phyloP scores from a whole-genome alignment of 2,329 filamentous ascomycete species.

The Sphaerulina musiva region DNA sequence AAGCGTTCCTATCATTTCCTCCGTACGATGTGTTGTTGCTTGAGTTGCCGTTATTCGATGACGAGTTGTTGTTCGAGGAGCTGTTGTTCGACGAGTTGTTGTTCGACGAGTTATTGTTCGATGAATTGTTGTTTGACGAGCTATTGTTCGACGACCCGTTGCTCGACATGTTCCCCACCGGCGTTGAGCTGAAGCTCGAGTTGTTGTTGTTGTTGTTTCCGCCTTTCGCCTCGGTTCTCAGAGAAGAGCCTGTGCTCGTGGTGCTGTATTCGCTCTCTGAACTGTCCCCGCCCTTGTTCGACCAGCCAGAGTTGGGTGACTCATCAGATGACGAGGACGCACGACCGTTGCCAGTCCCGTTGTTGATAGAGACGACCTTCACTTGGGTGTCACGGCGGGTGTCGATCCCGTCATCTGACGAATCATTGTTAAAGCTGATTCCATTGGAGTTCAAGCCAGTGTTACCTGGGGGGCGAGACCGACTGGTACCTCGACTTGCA shows the following conservation, averaged over 20 bases:
- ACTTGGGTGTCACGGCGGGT: slow-evolving; percentile 12
- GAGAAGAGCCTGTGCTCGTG: slow-evolving; percentile 8
- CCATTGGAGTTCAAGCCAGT: slow-evolving; percentile 20
- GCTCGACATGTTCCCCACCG: slow-evolving; percentile 7
- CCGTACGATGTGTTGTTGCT: background rate
- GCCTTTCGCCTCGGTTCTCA: slow-evolving; percentile 8
- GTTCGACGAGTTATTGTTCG: slow-evolving; percentile 5
- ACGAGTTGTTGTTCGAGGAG: slow-evolving; percentile 6
- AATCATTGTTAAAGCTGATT: slow-evolving; percentile 17
- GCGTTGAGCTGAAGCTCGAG: slow-evolving; percentile 7
- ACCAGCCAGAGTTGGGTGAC: slow-evolving; percentile 15
- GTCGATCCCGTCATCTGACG: slow-evolving; percentile 16
- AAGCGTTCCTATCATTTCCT: background rate
- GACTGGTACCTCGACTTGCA: slow-evolving; percentile 13
- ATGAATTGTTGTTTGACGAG: slow-evolving; percentile 6
- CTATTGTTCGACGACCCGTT: slow-evolving; percentile 11
- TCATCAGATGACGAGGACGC: slow-evolving; percentile 15
- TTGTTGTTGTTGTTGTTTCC: background rate
- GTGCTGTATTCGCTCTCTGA: slow-evolving; percentile 18
- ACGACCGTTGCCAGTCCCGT: slow-evolving; percentile 7
- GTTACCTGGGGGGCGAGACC: slow-evolving; percentile 17
- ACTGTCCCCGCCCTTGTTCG: slow-evolving; percentile 15
- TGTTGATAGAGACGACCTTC: slow-evolving; percentile 17
- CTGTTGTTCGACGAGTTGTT: slow-evolving; percentile 11
- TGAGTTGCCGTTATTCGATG: background rate